Conservation (phyloP, 2,329 filamentous ascomycete genomes). For the Alternaria triticimaculans region DNA sequence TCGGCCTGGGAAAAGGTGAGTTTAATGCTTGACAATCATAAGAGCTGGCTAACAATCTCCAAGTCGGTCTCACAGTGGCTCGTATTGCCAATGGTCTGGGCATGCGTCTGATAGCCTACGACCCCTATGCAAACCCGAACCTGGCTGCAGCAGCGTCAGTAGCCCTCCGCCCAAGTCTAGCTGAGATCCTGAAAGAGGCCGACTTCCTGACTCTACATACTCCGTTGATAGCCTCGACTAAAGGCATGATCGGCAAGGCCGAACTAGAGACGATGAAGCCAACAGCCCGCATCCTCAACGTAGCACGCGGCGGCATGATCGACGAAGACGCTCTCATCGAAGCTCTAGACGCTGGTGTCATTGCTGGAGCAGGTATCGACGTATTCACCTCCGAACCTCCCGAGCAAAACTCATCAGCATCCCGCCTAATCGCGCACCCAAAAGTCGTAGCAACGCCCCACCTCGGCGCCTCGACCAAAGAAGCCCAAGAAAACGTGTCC, state of each 20-base stretch:
- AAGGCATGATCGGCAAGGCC: conserved; percentile 71
- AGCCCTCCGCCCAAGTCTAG: conserved; percentile 63
- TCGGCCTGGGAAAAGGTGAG: conserved; percentile 76
- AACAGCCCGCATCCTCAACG: conserved; percentile 77
- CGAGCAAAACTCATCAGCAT: conserved; percentile 63
- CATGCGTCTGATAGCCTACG: conserved; percentile 76
- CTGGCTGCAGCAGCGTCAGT: conserved; percentile 73
- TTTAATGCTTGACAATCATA: neutral
- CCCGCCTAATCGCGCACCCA: conserved; percentile 69
- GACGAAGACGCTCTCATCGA: conserved; percentile 76
- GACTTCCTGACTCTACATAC: conserved; percentile 86
- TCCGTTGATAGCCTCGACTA: conserved; percentile 77
- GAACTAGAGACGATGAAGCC: conserved; percentile 76
- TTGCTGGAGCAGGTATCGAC: conserved; percentile 79
- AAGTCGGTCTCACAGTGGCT: conserved; percentile 78
- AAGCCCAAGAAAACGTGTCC: conserved; percentile 84
- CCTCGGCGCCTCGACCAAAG: conserved; percentile 78
- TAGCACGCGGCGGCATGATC: conserved; percentile 80
- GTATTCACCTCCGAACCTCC: conserved; percentile 81
- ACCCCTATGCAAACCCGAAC: conserved; percentile 78
- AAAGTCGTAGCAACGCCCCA: conserved; percentile 81
- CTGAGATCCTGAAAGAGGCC: conserved; percentile 67
- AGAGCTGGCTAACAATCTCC: conserved; percentile 19
- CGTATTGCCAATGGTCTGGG: conserved; percentile 78
- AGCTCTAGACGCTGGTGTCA: conserved; percentile 72